Percentiles rank a stretch among this genome's conserved stretches.
Conservation (phyloP, 345 rosid genomes). For the Linum tenue region DNA sequence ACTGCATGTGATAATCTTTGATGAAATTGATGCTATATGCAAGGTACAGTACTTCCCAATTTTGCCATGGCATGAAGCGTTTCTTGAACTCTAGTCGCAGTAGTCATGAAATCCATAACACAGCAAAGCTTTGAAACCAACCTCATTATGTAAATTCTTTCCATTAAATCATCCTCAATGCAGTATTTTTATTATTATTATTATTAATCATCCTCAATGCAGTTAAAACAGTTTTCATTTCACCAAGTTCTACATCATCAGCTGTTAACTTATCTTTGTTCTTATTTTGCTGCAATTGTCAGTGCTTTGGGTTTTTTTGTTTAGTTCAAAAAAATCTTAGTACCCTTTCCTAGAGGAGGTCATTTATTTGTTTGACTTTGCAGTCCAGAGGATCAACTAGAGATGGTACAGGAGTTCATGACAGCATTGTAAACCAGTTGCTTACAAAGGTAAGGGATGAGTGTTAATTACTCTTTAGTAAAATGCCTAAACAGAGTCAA, state of each 20-base stretch:
- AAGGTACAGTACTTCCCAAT: slow-evolving; percentile 46
- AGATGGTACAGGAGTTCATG: slow-evolving; percentile 98
- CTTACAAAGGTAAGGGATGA: slow-evolving; percentile 70
- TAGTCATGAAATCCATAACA: not conserved
- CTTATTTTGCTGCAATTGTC: too few species aligned
- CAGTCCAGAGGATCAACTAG: slow-evolving; percentile 97
- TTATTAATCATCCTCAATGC: too few species aligned
- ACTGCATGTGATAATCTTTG: slow-evolving; percentile 92
- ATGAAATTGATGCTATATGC: slow-evolving; percentile 99
- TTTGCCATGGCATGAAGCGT: not conserved
- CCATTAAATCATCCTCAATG: too few species aligned
- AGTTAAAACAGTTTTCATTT: too few species aligned
- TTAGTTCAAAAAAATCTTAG: not conserved
- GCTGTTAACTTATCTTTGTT: too few species aligned
- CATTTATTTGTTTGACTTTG: slow-evolving; percentile 14
- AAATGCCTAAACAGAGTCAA: not conserved
- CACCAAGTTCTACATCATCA: too few species aligned
- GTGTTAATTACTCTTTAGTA: slow-evolving; percentile 2
- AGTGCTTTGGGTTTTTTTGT: not conserved
- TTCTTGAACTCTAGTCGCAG: not conserved
- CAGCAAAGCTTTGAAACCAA: too few species aligned
- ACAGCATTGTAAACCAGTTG: slow-evolving; percentile 94
- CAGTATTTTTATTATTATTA: too few species aligned
- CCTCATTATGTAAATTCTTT: too few species aligned
- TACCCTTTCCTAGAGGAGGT: slow-evolving; percentile 4